phyloP scores from a whole-genome alignment of 2,329 filamentous ascomycete species.

The Cytospora mali region DNA sequence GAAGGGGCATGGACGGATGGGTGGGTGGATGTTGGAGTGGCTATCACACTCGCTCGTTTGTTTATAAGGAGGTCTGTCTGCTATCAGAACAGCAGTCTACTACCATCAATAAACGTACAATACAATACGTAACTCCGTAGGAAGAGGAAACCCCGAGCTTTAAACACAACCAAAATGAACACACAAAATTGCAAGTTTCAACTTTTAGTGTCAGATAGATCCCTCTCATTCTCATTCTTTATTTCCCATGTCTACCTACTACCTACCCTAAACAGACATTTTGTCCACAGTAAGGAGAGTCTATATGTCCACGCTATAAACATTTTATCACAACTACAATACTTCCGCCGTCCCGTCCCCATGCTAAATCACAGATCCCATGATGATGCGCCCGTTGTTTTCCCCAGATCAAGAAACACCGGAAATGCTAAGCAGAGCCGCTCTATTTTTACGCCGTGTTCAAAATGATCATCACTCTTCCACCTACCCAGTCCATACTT shows the following conservation, averaged over 20 bases:
- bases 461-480: neutral
- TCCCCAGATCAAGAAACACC: neutral
- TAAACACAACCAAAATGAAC: neutral
- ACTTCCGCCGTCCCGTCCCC: neutral
- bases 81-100: neutral
- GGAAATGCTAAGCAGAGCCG: neutral
- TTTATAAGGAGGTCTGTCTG: neutral
- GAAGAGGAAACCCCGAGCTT: neutral
- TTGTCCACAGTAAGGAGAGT: neutral
- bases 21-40: constrained; percentile 9
- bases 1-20: neutral
- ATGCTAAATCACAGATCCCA: neutral
- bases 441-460: neutral
- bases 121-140: constrained; percentile 3
- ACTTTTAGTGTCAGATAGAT: neutral
- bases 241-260: neutral
- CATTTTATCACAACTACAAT: neutral
- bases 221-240: neutral
- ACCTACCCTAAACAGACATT: neutral
- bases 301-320: neutral
- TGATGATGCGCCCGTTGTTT: neutral
- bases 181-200: neutral
- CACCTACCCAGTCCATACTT: too few relatives aligned
- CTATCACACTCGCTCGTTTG: constrained; percentile 7
- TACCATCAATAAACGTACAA: neutral